These are phyloP conservation scores for Paramecium tetraurelia DNA, from an alignment of 73 alveolate species.

Conservation along the genomic window DNA sequence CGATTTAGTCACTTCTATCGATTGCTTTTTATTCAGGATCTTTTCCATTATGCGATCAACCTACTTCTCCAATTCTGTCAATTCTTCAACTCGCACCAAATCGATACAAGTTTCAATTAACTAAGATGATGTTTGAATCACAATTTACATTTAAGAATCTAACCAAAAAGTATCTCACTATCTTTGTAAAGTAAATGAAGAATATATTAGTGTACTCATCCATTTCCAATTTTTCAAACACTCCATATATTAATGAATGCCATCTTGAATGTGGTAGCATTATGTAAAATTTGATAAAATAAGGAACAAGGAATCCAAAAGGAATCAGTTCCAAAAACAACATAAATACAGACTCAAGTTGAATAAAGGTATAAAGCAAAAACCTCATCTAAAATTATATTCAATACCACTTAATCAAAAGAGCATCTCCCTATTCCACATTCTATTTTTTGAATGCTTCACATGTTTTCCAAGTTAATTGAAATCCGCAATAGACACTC, in stretches of 20 bases:
- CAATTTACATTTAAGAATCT: background rate
- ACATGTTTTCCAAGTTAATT: slow-evolving; percentile 20
- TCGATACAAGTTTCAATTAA: slow-evolving; percentile 32
- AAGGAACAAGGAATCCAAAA: background rate
- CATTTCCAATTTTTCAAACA: slow-evolving; percentile 39
- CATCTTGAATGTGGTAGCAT: slow-evolving; percentile 40
- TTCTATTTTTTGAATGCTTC: background rate
- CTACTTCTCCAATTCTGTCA: background rate
- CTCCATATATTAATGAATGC: background rate
- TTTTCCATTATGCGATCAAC: background rate
- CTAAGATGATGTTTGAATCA: background rate
- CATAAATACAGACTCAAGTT: background rate
- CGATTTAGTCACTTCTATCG: background rate
- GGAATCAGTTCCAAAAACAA: background rate
- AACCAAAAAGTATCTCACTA: background rate
- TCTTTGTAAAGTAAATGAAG: background rate
- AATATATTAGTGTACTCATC: background rate
- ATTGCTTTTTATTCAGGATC: background rate
- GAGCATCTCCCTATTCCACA: background rate
- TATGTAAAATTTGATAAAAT: background rate
- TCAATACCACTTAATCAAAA: slow-evolving; percentile 11
- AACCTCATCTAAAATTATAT: background rate
- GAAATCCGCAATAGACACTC: slow-evolving; percentile 17
- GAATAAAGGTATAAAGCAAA: background rate
- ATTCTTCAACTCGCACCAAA: background rate